Percentiles rank a stretch among this genome's conserved stretches.
phyloP scores from a whole-genome alignment of 805 yeast genomes.

The Candida germanica region DNA sequence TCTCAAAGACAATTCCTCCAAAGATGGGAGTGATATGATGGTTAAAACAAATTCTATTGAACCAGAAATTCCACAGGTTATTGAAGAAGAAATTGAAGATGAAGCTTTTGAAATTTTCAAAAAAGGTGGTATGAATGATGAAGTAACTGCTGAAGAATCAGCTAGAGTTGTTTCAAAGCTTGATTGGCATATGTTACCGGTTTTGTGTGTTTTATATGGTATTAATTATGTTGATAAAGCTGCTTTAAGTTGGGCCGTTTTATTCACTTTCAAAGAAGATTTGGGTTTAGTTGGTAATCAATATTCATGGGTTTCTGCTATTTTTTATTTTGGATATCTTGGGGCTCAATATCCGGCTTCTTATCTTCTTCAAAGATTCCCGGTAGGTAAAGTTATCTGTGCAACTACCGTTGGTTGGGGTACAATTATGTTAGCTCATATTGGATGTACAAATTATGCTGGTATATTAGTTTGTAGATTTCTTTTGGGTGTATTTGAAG shows the following conservation, averaged over 20 bases:
- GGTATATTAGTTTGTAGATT: conserved; percentile 31
- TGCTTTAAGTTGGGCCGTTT: conserved; percentile 25
- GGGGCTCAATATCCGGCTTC: conserved; percentile 17
- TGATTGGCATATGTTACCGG: conserved; percentile 16
- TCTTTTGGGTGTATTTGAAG: conserved; percentile 38
- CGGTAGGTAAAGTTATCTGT: conserved; percentile 15
- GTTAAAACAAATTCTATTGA: not conserved
- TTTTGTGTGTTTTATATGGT: conserved; percentile 24
- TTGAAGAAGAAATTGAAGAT: conserved; percentile 4
- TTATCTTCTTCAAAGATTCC: conserved; percentile 16
- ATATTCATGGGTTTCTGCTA: conserved; percentile 24
- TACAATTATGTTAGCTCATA: conserved; percentile 18
- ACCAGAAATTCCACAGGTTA: not conserved
- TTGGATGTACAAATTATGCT: conserved; percentile 30
- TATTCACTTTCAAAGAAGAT: conserved; percentile 21
- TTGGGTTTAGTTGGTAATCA: conserved; percentile 24
- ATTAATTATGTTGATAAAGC: conserved; percentile 29
- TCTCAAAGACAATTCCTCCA: no score
- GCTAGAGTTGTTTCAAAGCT: conserved; percentile 8
- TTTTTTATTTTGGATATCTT: conserved; percentile 20
- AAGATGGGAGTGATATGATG: not conserved
- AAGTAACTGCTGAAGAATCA: conserved; percentile 7
- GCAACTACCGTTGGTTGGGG: conserved; percentile 17
- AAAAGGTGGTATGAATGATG: conserved; percentile 12
- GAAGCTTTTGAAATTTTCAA: conserved; percentile 10